Base-by-base conservation (phyloP, 441 rosid species). In the Brassica balearica region DNA sequence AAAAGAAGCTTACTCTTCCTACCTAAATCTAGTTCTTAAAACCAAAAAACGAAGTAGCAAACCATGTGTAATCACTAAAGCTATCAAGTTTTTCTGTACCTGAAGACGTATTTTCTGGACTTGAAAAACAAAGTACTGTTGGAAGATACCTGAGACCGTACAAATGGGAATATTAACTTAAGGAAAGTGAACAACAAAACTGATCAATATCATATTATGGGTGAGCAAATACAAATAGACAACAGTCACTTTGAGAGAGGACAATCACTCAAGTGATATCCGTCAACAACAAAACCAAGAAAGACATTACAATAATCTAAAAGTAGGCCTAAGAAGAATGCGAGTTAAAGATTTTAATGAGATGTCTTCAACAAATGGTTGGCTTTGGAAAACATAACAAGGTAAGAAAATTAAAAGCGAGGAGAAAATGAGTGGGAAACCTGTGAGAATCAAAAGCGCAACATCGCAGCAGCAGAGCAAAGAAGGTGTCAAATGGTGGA, bases 61-160 rank as follows among this genome's bases (percentile, higher is more conserved):
- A 43, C 1, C 71, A 25, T 29, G 65, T 22, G 53, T 11, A 46
- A 46, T 46, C 60, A 55, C 68, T 55, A 14, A 59, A 61, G 51
- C 59, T 53, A 69, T 55, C 27, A 48, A 62, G 56, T 48, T 17
- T 63, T 72, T 19, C 19, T 23, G 73, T 81, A 95, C 98, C 94
- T 95, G 98, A 56, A 95, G 84, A 17, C 98, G 93, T 81, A 95
- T 92, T 86, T 93, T 93, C 81, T 88, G 94, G 80, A 95, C 98
- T 86, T 95, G 98, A 80, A 87, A 88, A 78, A 95, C 99, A 63
- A 93, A 84, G 79, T 92, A 95, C 68, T 95, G 99, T 68, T 90
- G 97, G 80, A 91, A 90, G 69, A 90, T 83, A 67, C 97, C 98
- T 95, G 90, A 34, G 84, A 80, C 23, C 81, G 15, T 6, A n/a